phyloP scores from a whole-genome alignment of 2,329 filamentous ascomycete genomes.

The Canariomyces notabilis region DNA sequence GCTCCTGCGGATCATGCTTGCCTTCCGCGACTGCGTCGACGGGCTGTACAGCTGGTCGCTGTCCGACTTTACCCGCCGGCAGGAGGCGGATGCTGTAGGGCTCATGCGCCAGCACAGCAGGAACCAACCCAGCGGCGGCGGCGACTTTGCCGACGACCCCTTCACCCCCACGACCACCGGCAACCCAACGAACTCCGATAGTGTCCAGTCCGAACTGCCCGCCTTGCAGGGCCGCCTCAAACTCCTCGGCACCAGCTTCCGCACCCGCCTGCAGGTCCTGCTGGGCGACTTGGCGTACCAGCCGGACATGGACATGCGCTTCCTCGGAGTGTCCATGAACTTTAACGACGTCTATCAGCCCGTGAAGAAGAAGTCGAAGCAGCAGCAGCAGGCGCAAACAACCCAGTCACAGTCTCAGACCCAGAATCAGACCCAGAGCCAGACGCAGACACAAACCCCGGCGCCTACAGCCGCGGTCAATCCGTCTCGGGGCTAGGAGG shows the following conservation, averaged over 20 bases:
- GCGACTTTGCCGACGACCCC: slow-evolving; percentile 46
- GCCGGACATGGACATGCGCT: slow-evolving; percentile 90
- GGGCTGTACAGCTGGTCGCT: slow-evolving; percentile 92
- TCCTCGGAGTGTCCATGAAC: slow-evolving; percentile 96
- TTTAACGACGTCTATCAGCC: slow-evolving; percentile 96
- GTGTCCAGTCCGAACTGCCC: slow-evolving; percentile 63
- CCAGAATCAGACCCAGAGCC: not conserved
- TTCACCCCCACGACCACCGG: not conserved
- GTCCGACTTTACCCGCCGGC: slow-evolving; percentile 86
- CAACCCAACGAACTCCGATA: too few relatives aligned
- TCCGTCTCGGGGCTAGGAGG: slow-evolving; percentile 7
- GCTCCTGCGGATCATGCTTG: slow-evolving; percentile 87
- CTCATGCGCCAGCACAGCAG: slow-evolving; percentile 56
- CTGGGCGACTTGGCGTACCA: slow-evolving; percentile 90
- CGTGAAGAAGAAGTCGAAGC: slow-evolving; percentile 50
- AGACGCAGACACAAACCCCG: not conserved
- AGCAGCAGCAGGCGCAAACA: not conserved
- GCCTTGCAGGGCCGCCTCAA: slow-evolving; percentile 69
- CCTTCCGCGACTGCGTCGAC: slow-evolving; percentile 89
- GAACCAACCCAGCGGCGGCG: slow-evolving; percentile 34
- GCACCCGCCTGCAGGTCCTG: slow-evolving; percentile 69
- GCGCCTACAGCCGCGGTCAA: slow-evolving; percentile 1
- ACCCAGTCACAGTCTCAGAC: not conserved
- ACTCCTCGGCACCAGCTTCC: slow-evolving; percentile 70
- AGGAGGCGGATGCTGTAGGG: slow-evolving; percentile 74